Base-by-base conservation (phyloP, 805 yeast species). In the Candida sithepensis region DNA sequence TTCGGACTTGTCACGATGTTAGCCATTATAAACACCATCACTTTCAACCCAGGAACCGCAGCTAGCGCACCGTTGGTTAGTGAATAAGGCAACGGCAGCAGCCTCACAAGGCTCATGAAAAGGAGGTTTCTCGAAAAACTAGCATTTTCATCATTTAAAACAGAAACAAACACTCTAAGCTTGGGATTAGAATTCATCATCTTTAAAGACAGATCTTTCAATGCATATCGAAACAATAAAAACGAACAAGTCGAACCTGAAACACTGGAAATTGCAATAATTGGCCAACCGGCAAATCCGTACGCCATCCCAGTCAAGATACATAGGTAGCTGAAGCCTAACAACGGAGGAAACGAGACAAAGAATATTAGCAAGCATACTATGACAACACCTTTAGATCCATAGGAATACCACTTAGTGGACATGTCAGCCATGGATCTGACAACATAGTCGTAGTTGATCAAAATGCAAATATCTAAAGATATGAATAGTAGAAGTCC, bases 61-160 rank as follows among this genome's bases (percentile, higher is more conserved):
- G 96, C 94, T 54, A 94, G 73, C 0, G 96, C 97, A 3, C 97
- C 97, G 59, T 92, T 92, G 0, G 94, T 84, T 28, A 92, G 70
- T 2, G 97, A 89, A 63, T 90, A 94, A 0, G 98, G 98, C 58
- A 92, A 76, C 0, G 99, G 99, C 56, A 97, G 89, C 48, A 92
- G 65, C 46, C 97, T 73, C 24, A 92, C 75, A 60, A 92, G 71
- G 44, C 85, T 78, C 45, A 92, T 66, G 21, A 94, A 66, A 53
- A 82, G 63, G 48, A 90, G 75, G 48, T 82, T 78, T 54, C 85
- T 84, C 46, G 79, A 78, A 39, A 55, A 62, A 6, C 61, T 43
- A 2, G 59, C 59, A 2, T 56, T 55, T 21, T 54, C 50, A 48
- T 88, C 95, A 55, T 77, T 81, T 49, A 92, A 65, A 4, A 88